Evolutionary conservation across 805 yeast species (phyloP), one percentile per base, ranked within the genome.

Genomic region (Ogataea minuta): DNA sequence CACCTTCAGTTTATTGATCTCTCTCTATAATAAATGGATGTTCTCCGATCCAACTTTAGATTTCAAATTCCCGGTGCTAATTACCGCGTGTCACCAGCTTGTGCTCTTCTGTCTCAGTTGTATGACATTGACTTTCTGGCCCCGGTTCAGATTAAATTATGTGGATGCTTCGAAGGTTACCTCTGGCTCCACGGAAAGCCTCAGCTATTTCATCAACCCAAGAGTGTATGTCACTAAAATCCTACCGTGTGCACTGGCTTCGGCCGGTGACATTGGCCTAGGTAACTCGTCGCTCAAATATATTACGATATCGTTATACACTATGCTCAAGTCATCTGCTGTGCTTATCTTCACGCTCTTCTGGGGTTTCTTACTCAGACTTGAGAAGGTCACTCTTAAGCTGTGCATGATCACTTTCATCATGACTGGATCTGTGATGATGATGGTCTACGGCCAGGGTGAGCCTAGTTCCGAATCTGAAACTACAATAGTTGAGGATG

Each of bases 21-120:
- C 86, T 14, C 57, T 84, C 28, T 90, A 89, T 64, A 90, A 90
- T 70, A 90, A 88, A 64, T 87, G 96, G 96, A 89, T 89, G 96
- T 89, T 89, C 65, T 52, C 56, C 2, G 89, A 88, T 39, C 68
- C 72, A 2, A 82, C 84, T 9, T 66, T 88, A 43, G 76, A 84
- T 54, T 80, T 90, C 53, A 74, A 76, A 30, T 90, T 79, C 59
- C 97, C 97, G 0, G 72, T 90, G 11, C 62, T 87, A 19, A 76
- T 87, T 32, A 90, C 97, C 0, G 70, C 88, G 6, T 71, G 82
- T 50, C 97, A 90, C 63, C 96, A 90, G 63, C 56, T 81, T 15
- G 74, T 81, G 34, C 72, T 86, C 29, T 65, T 82, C 43, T 45
- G 68, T 34, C 52, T 82, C 32, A 74, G 89, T 41, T 61, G 71